Base-by-base conservation (phyloP, 176 grass and related monocot genomes). In the Aegilops umbellulata region DNA sequence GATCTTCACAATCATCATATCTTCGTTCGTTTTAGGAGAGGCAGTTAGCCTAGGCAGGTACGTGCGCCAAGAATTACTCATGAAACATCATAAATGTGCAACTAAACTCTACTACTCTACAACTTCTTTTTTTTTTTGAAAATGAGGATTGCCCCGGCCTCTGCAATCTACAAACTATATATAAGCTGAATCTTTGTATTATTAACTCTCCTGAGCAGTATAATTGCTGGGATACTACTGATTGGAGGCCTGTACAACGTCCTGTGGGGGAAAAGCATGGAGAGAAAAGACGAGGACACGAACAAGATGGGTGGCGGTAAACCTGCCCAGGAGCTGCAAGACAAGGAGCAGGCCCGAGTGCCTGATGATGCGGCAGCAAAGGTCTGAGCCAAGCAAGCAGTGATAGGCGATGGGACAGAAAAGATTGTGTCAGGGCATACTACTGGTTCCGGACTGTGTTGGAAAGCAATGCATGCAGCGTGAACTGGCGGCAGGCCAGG, bases 1-100 rank as follows among this genome's bases (percentile, higher is more conserved):
- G 70, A 76, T 96, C 9, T 96, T 96, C 72, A 96, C 94, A 44
- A 92, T 93, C 58, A 41, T 79, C 49, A 77, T 91, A 14, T 91
- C 89, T 44, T 89, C 79, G 41, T 86, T 88, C 60, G 22, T 96
- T 60, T 39, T 96, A 10, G 89, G 94, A 7, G 94, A 96, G 42
- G 69, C 87, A 34, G 90, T 96, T 69, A 89, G 83, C 85, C 83
- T 93, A 38, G 94, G 94, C 41, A 93, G 94, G 94, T 89, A 49
- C 5, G 44, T 16, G 6, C 16, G 51, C 17, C 49, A 5, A 29
- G 10, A 20, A 70, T 70, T 3, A 3, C 25, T 63, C 24, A 24
- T 27, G 61, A 30, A 30, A 53, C 49, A 15, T 47, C 13, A 15
- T 47, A 47, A 47, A 51, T 17, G 17, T 57, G 51, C 51, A 57